phyloP scores from a whole-genome alignment of 2,329 filamentous ascomycete genomes.

The Ophiostoma sp. region DNA sequence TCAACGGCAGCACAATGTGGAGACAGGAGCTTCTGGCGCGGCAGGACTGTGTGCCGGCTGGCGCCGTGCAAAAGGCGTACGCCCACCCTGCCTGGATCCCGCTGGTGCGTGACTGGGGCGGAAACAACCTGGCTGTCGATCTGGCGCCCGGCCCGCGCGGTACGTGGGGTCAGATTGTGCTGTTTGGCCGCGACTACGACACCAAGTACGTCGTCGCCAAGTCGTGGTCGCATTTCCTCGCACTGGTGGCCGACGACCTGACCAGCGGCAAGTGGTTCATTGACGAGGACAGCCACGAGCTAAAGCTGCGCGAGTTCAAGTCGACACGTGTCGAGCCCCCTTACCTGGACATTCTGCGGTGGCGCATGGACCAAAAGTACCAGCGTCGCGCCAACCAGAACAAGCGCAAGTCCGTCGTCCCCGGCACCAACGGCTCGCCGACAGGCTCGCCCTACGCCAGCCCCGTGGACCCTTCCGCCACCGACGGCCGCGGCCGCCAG shows the following conservation, averaged over 20 bases:
- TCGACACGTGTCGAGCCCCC: slow-evolving; percentile 80
- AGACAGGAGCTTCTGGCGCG: slow-evolving; percentile 75
- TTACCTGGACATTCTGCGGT: slow-evolving; percentile 91
- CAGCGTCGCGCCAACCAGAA: slow-evolving; percentile 53
- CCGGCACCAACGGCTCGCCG: slow-evolving; percentile 40
- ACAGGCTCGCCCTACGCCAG: slow-evolving; percentile 60
- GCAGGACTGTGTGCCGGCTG: slow-evolving; percentile 82
- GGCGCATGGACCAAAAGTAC: slow-evolving; percentile 93
- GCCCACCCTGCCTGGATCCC: slow-evolving; percentile 95
- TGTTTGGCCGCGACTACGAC: slow-evolving; percentile 96
- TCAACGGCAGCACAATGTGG: slow-evolving; percentile 58
- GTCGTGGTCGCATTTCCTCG: slow-evolving; percentile 85
- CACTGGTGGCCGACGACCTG: slow-evolving; percentile 83
- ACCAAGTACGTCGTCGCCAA: slow-evolving; percentile 95
- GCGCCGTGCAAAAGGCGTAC: slow-evolving; percentile 85
- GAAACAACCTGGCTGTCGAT: slow-evolving; percentile 93
- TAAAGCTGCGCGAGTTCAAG: slow-evolving; percentile 91
- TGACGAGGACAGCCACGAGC: slow-evolving; percentile 84
- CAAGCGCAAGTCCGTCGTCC: slow-evolving; percentile 50
- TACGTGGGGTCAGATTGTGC: slow-evolving; percentile 92
- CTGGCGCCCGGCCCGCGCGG: slow-evolving; percentile 84
- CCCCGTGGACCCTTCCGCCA: slow-evolving; percentile 50
- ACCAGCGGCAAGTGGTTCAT: slow-evolving; percentile 85
- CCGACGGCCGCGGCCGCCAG: slow-evolving; percentile 62
- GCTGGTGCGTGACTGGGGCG: slow-evolving; percentile 93